These are phyloP conservation scores for Macadamia tetraphylla DNA, from an alignment of 164 flowering plant species.

Conservation along the genomic window DNA sequence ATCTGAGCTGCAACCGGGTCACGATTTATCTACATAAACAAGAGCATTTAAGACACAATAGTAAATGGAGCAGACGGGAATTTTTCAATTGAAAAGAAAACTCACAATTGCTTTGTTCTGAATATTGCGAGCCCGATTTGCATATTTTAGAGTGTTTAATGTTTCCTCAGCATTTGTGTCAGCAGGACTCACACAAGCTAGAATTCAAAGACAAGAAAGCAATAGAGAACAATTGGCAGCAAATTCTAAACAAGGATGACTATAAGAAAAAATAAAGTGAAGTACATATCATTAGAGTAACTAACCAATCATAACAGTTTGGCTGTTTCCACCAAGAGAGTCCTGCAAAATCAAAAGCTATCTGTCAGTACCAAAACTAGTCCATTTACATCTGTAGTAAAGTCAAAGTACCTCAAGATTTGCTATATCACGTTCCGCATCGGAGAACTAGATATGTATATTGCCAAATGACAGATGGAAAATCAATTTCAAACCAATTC, in stretches of 20 bases:
- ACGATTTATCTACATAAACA: slow-evolving; percentile 63
- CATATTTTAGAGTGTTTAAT: slow-evolving; percentile 87
- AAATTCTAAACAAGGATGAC: slow-evolving; percentile 1
- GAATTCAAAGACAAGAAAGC: not conserved
- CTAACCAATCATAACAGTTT: slow-evolving; percentile 96
- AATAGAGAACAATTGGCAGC: not conserved
- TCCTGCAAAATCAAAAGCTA: slow-evolving; percentile 47
- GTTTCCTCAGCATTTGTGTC: slow-evolving; percentile 99
- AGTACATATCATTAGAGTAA: not conserved
- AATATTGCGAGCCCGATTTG: slow-evolving; percentile 97
- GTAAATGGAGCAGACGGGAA: not conserved
- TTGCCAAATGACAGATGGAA: not conserved
- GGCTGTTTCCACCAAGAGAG: slow-evolving; percentile 98
- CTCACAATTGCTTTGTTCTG: slow-evolving; percentile 96
- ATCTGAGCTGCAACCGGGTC: slow-evolving; percentile 83
- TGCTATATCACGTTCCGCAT: not conserved
- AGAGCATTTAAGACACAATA: not conserved
- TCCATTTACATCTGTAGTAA: not conserved
- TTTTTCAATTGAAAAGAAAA: not conserved
- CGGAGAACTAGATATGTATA: not conserved
- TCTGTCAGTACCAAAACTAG: not conserved
- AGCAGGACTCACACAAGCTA: slow-evolving; percentile 99
- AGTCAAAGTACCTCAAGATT: not conserved
- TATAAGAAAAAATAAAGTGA: not conserved
- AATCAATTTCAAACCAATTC: not conserved